These are phyloP conservation scores for Colletotrichum tropicicola DNA, from an alignment of 2,329 filamentous ascomycete genomes.

Conservation along the genomic window DNA sequence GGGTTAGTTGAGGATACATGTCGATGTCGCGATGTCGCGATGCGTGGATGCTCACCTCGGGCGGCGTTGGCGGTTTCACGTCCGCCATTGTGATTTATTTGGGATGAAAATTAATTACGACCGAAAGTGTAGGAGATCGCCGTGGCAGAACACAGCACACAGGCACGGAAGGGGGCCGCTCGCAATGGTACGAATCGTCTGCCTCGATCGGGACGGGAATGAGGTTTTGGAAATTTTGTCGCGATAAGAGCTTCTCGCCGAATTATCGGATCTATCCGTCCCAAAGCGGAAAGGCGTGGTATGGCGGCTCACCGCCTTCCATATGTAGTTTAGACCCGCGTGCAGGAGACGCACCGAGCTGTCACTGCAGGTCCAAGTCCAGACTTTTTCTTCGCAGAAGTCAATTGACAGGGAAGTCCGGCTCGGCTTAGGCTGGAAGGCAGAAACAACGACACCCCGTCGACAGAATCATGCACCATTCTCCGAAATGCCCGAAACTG, in stretches of 20 bases:
- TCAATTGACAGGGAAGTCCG: slow-evolving; percentile 9
- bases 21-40: neutral
- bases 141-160: no score
- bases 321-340: neutral
- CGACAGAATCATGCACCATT: neutral
- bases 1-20: slow-evolving; percentile 17
- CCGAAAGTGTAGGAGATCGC: no score
- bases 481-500: neutral
- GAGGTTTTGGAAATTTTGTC: slow-evolving; percentile 29
- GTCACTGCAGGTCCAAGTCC: neutral
- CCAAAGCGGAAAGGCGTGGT: neutral
- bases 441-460: neutral
- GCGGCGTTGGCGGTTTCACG: slow-evolving; percentile 31
- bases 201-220: neutral
- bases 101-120: neutral
- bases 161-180: neutral
- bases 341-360: neutral
- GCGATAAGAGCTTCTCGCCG: slow-evolving; percentile 29
- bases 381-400: neutral
- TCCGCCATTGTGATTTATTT: slow-evolving; percentile 32
- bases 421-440: neutral
- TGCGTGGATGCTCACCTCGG: slow-evolving; percentile 26
- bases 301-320: neutral
- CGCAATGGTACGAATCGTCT: slow-evolving; percentile 4
- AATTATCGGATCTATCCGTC: slow-evolving; percentile 26